Percentiles rank a stretch among this genome's conserved stretches.
phyloP scores from a whole-genome alignment of 192 early-diverging fungal genomes.

The Coemansia sp. region DNA sequence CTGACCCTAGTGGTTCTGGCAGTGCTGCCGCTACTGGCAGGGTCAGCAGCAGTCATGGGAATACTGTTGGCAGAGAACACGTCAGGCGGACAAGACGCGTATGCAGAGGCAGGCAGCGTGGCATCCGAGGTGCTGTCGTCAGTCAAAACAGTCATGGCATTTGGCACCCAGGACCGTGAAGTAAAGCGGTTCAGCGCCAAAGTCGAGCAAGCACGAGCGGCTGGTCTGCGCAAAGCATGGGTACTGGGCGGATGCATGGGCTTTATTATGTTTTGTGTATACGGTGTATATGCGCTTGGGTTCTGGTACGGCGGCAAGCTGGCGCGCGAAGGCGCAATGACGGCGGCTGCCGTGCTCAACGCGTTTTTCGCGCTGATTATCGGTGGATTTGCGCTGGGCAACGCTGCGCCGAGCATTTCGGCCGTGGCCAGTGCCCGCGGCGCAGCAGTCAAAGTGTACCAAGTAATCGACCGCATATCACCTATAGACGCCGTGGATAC shows the following conservation, averaged over 20 bases:
- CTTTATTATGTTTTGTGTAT: constrained; percentile 73
- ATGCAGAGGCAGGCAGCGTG: constrained; percentile 80
- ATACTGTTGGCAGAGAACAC: constrained; percentile 55
- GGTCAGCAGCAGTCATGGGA: constrained; percentile 57
- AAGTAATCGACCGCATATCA: constrained; percentile 79
- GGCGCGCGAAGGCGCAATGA: constrained; percentile 56
- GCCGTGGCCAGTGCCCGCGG: constrained; percentile 75
- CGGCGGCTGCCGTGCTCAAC: constrained; percentile 62
- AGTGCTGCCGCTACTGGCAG: constrained; percentile 72
- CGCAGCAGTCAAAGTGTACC: constrained; percentile 78
- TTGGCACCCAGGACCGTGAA: constrained; percentile 76
- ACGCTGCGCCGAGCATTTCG: constrained; percentile 70
- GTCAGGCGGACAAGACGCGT: constrained; percentile 62
- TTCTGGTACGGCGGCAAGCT: constrained; percentile 80
- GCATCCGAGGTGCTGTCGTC: constrained; percentile 81
- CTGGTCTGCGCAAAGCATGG: constrained; percentile 64
- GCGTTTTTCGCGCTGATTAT: constrained; percentile 90
- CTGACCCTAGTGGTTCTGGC: constrained; percentile 79
- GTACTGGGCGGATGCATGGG: constrained; percentile 70
- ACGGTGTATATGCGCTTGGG: constrained; percentile 72
- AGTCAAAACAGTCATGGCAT: constrained; percentile 87
- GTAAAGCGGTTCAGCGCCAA: constrained; percentile 59
- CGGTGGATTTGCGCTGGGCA: constrained; percentile 73
- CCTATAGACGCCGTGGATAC: constrained; percentile 65
- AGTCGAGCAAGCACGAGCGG: constrained; percentile 62